These are phyloP conservation scores for Colletotrichum theobromicola DNA, from an alignment of 2,329 filamentous ascomycete species.

Conservation along the genomic window DNA sequence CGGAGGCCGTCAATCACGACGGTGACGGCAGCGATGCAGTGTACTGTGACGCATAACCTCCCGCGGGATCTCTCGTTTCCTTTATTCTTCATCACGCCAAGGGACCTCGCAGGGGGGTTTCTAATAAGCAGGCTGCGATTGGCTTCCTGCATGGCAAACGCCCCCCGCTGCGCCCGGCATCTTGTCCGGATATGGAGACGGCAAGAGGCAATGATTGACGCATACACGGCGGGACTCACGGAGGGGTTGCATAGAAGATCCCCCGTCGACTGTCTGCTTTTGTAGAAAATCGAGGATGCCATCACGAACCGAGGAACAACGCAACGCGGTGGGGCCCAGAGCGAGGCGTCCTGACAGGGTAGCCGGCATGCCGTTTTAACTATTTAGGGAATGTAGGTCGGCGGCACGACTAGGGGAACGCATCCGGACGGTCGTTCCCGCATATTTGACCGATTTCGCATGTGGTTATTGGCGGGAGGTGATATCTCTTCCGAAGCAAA, in stretches of 20 bases:
- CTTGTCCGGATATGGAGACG: no score
- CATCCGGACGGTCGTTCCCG: background rate
- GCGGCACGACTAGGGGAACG: background rate
- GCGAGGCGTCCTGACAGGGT: background rate
- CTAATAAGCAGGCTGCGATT: background rate
- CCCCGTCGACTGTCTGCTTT: no score
- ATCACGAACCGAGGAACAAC: background rate
- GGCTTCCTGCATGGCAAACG: background rate
- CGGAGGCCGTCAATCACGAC: background rate
- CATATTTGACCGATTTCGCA: background rate
- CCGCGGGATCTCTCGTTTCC: background rate
- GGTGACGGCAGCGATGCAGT: background rate
- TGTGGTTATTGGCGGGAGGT: background rate
- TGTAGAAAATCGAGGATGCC: no score
- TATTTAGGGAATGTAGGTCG: background rate
- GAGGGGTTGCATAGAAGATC: background rate
- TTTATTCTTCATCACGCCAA: background rate
- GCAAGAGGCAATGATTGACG: background rate
- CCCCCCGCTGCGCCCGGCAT: background rate
- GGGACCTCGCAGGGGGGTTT: background rate
- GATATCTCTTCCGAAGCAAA: background rate
- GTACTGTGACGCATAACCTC: background rate
- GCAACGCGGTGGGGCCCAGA: background rate
- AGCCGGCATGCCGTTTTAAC: background rate
- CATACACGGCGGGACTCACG: background rate